Evolutionary conservation across 768 basidiomycete genomes (phyloP).

Genomic region (Suillus discolor): DNA sequence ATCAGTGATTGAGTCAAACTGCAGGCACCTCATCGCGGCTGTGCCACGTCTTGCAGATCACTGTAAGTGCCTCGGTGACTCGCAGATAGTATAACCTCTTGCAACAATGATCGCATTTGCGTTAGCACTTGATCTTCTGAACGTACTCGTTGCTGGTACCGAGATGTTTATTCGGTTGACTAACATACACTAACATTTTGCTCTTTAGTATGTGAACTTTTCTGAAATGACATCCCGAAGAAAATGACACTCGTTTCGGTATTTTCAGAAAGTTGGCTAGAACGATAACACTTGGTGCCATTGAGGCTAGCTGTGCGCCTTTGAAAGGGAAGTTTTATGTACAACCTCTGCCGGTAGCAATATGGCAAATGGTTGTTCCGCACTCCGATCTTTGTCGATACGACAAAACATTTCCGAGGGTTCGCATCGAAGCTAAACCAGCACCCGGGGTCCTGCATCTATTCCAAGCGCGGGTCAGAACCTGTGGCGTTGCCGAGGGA

Average conservation of each 20-base stretch:
- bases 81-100: neutral
- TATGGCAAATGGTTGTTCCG: neutral
- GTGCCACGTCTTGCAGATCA: neutral
- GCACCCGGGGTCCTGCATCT: neutral
- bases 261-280: neutral
- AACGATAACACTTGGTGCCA: neutral
- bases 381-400: neutral
- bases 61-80: neutral
- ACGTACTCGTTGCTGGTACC: neutral
- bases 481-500: neutral
- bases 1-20: neutral
- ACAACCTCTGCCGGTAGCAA: neutral
- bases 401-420: neutral
- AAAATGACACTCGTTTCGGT: neutral
- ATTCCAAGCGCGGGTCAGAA: neutral
- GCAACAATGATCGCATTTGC: neutral
- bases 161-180: neutral
- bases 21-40: neutral
- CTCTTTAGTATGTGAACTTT: neutral
- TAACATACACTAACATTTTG: neutral
- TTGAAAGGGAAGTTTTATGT: neutral
- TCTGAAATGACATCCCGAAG: neutral
- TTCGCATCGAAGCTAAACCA: neutral
- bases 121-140: neutral
- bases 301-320: neutral